A percentile compares a stretch with the other conserved stretches of the same genome.
Evolutionary conservation across 768 basidiomycete species (phyloP).

Genomic region (Fomitopsis serialis): DNA sequence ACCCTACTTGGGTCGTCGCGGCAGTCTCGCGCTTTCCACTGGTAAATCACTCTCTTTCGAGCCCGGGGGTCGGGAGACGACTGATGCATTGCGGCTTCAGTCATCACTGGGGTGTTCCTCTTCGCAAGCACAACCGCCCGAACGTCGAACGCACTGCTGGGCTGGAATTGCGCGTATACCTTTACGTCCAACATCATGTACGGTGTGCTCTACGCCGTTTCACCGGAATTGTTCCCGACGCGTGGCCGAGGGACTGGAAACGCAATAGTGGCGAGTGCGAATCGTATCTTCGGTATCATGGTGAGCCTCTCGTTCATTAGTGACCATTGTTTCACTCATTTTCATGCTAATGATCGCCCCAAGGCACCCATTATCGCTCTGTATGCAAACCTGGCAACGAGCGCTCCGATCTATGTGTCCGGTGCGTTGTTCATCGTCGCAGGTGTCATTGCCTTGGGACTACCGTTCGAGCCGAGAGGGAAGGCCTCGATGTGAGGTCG

Average conservation of each 20-base stretch:
- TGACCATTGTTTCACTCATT: too few species aligned
- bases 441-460: slow-evolving; percentile 39
- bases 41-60: slow-evolving; percentile 19
- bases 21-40: slow-evolving; percentile 48
- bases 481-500: slow-evolving; percentile 39
- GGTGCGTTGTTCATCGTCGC: slow-evolving; percentile 47
- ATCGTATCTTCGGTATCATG: slow-evolving; percentile 57
- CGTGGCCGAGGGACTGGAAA: slow-evolving; percentile 52
- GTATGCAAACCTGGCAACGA: slow-evolving; percentile 39
- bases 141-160: slow-evolving; percentile 44
- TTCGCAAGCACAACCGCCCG: slow-evolving; percentile 53
- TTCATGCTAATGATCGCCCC: not conserved
- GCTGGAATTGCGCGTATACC: slow-evolving; percentile 54
- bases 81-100: slow-evolving; percentile 16
- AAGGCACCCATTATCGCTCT: slow-evolving; percentile 45
- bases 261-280: slow-evolving; percentile 45
- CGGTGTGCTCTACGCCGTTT: slow-evolving; percentile 36
- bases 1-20: slow-evolving; percentile 45
- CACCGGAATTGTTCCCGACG: slow-evolving; percentile 51
- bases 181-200: slow-evolving; percentile 57
- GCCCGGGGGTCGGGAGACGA: not conserved
- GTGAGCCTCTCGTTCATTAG: slow-evolving; percentile 22
- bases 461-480: slow-evolving; percentile 55
- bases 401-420: slow-evolving; percentile 48
- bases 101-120: slow-evolving; percentile 53